A percentile compares a stretch with the other conserved stretches of the same genome.
These are phyloP conservation scores for Coelastrella sp. DNA, from an alignment of 139 green algal genomes.

Conservation along the genomic window DNA sequence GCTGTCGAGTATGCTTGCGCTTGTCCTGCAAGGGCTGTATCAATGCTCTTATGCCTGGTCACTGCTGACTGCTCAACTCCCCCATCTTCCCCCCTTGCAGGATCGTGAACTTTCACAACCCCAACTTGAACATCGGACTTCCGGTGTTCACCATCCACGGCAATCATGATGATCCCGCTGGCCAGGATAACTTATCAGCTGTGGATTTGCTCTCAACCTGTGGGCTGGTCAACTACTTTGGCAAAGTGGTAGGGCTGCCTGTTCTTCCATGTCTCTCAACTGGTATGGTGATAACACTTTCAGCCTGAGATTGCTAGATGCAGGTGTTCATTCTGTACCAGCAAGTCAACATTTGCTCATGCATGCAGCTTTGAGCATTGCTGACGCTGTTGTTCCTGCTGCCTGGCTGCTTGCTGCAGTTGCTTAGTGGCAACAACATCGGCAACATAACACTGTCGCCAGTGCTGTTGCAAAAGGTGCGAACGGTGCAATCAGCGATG, in stretches of 20 bases:
- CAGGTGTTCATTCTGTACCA: too few relatives aligned
- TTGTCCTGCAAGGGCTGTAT: too few relatives aligned
- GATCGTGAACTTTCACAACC: conserved; percentile 92
- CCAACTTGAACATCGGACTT: conserved; percentile 94
- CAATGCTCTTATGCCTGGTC: too few relatives aligned
- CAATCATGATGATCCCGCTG: conserved; percentile 98
- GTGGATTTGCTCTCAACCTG: conserved; percentile 93
- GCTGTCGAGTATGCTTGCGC: too few relatives aligned
- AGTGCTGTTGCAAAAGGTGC: conserved; percentile 84
- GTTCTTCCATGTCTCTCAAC: background rate
- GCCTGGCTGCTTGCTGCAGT: background rate
- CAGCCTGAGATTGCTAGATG: too few relatives aligned
- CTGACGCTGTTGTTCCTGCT: background rate
- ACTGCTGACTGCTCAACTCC: too few relatives aligned
- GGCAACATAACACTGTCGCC: conserved; percentile 66
- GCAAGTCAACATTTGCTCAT: too few relatives aligned
- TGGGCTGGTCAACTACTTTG: conserved; percentile 99
- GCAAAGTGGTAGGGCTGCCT: conserved; percentile 79
- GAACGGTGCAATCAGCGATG: background rate
- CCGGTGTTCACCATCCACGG: conserved; percentile 99
- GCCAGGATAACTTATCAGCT: conserved; percentile 91
- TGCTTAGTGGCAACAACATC: conserved; percentile 52
- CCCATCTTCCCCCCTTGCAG: too few relatives aligned
- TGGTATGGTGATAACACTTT: background rate
- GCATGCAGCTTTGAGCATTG: background rate